These are phyloP conservation scores for Colletotrichum phormii DNA, from an alignment of 2,329 filamentous ascomycete genomes.

Conservation along the genomic window DNA sequence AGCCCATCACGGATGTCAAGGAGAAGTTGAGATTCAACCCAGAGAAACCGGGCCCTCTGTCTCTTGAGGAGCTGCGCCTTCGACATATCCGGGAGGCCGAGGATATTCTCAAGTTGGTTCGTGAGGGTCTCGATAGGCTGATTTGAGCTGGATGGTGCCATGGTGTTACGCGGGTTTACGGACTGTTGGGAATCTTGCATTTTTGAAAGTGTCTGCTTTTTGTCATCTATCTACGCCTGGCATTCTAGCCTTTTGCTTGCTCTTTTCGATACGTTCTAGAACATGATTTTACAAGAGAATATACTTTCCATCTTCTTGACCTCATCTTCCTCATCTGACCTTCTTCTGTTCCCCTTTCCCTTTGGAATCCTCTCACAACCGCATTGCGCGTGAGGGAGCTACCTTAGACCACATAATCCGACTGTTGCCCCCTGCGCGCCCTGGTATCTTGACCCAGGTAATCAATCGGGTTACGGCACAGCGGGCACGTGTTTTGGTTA, in stretches of 20 bases:
- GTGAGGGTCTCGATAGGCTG: neutral
- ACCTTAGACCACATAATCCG: neutral
- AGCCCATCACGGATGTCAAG: too few relatives aligned
- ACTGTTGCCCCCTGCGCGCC: conserved; percentile 28
- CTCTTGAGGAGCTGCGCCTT: neutral
- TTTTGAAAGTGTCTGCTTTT: neutral
- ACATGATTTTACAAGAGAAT: neutral
- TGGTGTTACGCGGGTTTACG: neutral
- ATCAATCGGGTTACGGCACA: conserved; percentile 90
- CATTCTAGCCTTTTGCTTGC: neutral
- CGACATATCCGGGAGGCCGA: neutral
- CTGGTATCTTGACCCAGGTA: conserved; percentile 58
- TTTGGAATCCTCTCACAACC: too few relatives aligned
- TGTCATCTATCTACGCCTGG: neutral
- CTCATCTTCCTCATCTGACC: neutral
- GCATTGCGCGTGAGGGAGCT: too few relatives aligned
- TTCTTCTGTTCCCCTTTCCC: neutral
- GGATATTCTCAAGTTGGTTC: neutral
- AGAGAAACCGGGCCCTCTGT: neutral
- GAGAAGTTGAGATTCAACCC: neutral
- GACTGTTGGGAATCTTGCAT: neutral
- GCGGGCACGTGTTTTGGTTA: conserved; percentile 89
- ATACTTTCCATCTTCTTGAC: neutral
- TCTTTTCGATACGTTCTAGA: neutral
- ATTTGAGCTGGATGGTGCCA: neutral